A percentile compares a stretch with the other conserved stretches of the same genome.
phyloP scores from a whole-genome alignment of 768 basidiomycete genomes.

The Clathrus columnatus region DNA sequence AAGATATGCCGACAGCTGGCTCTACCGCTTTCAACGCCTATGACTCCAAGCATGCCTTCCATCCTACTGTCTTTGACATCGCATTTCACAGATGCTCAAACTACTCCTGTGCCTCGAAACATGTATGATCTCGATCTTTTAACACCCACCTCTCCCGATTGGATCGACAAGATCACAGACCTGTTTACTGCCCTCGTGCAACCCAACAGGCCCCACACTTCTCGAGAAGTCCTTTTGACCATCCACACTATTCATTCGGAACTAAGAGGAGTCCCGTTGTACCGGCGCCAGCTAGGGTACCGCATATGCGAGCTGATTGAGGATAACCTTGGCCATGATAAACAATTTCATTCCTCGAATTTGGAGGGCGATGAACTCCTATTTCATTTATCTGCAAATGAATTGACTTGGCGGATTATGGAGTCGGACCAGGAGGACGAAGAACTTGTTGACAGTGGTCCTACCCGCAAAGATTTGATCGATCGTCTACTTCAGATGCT shows the following conservation, averaged over 20 bases:
- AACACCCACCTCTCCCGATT: conserved; percentile 61
- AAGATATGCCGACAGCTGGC: conserved; percentile 53
- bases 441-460: not conserved
- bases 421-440: conserved; percentile 1
- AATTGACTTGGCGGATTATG: conserved; percentile 5
- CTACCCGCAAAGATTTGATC: not conserved
- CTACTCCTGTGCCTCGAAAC: conserved; percentile 47
- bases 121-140: conserved; percentile 64
- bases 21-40: conserved; percentile 35
- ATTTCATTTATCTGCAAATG: not conserved
- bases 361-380: not conserved
- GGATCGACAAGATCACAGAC: conserved; percentile 41
- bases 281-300: conserved; percentile 42
- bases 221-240: conserved; percentile 37
- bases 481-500: conserved; percentile 1
- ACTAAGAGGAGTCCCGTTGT: conserved; percentile 59
- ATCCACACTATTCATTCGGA: conserved; percentile 53
- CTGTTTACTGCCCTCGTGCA: not conserved
- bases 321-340: not conserved
- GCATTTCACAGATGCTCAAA: conserved; percentile 63
- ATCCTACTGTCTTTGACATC: conserved; percentile 58
- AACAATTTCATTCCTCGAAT: not conserved
- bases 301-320: conserved; percentile 1
- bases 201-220: conserved; percentile 36
- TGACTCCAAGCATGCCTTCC: conserved; percentile 53